Conservation (phyloP, 1,139 yeast genomes). For the Pichia sp. region DNA sequence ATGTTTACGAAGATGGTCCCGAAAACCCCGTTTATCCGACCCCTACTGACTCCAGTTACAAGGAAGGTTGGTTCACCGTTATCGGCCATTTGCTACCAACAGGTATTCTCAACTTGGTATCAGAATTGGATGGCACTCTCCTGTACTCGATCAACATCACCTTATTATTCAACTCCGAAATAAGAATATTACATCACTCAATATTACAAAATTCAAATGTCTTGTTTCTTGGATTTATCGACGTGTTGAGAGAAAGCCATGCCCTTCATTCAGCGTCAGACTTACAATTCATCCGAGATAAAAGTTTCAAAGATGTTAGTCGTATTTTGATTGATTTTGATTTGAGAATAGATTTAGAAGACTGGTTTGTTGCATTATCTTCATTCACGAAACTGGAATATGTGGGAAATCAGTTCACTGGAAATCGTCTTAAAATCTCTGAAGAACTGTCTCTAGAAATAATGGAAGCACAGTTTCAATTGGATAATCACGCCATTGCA, state of each 20-base stretch:
- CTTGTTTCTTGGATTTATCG: slow-evolving; percentile 53
- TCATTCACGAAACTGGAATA: slow-evolving; percentile 63
- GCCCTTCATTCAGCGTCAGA: slow-evolving; percentile 10
- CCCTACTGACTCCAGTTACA: not conserved
- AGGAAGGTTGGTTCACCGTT: slow-evolving; percentile 70
- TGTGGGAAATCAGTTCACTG: slow-evolving; percentile 34
- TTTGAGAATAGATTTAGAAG: slow-evolving; percentile 67
- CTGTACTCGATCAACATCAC: slow-evolving; percentile 60
- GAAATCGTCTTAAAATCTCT: slow-evolving; percentile 50
- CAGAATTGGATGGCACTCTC: slow-evolving; percentile 64
- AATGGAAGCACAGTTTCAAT: slow-evolving; percentile 57
- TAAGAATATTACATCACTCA: slow-evolving; percentile 64
- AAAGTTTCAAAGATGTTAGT: slow-evolving; percentile 19
- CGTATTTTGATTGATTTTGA: slow-evolving; percentile 61
- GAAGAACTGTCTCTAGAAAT: slow-evolving; percentile 54
- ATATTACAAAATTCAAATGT: slow-evolving; percentile 58
- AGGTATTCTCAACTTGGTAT: slow-evolving; percentile 60
- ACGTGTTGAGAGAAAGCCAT: slow-evolving; percentile 47
- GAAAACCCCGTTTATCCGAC: slow-evolving; percentile 40
- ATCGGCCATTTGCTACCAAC: slow-evolving; percentile 67
- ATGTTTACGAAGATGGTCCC: slow-evolving; percentile 31
- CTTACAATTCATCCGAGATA: slow-evolving; percentile 15
- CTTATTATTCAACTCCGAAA: slow-evolving; percentile 55
- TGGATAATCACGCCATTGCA: not conserved
- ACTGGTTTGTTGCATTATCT: slow-evolving; percentile 74